These are phyloP conservation scores for Termitomyces sp. DNA, from an alignment of 768 basidiomycete species.

Conservation along the genomic window DNA sequence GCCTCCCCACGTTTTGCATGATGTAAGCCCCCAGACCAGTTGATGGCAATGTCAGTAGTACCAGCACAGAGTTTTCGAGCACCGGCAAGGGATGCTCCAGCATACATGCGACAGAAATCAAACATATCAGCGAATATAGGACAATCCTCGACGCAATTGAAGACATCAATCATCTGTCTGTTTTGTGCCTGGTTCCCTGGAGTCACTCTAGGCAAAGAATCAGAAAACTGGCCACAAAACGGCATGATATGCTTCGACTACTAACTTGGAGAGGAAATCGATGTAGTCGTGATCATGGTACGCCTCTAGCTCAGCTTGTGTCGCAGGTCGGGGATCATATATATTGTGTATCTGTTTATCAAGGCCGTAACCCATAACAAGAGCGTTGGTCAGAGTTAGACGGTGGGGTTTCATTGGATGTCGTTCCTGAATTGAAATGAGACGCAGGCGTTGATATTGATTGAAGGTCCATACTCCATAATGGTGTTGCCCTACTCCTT, in stretches of 20 bases:
- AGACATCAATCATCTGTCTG: constrained; percentile 74
- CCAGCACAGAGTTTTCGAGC: constrained; percentile 84
- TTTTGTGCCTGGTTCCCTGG: constrained; percentile 66
- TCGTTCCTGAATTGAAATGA: constrained; percentile 57
- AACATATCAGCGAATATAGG: constrained; percentile 95
- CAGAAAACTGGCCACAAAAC: neutral
- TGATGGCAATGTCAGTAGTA: constrained; percentile 93
- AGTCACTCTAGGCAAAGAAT: constrained; percentile 57
- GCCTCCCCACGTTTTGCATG: constrained; percentile 98
- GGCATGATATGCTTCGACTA: neutral
- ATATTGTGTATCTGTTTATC: constrained; percentile 94
- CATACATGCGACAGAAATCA: constrained; percentile 91
- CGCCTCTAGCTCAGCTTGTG: constrained; percentile 79
- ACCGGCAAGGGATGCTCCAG: constrained; percentile 87
- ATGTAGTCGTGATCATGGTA: constrained; percentile 97
- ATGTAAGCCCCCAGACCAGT: constrained; percentile 98
- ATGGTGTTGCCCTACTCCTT: constrained; percentile 91
- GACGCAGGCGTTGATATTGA: neutral
- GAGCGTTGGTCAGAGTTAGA: constrained; percentile 90
- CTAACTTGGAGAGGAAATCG: constrained; percentile 88
- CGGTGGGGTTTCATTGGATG: constrained; percentile 99
- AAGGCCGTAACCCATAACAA: constrained; percentile 93
- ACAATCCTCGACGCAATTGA: constrained; percentile 97
- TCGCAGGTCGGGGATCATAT: constrained; percentile 84
- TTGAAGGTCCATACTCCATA: constrained; percentile 68